These are phyloP conservation scores for Nicotiana noctiflora DNA, from an alignment of 257 asterid species.

Conservation along the genomic window DNA sequence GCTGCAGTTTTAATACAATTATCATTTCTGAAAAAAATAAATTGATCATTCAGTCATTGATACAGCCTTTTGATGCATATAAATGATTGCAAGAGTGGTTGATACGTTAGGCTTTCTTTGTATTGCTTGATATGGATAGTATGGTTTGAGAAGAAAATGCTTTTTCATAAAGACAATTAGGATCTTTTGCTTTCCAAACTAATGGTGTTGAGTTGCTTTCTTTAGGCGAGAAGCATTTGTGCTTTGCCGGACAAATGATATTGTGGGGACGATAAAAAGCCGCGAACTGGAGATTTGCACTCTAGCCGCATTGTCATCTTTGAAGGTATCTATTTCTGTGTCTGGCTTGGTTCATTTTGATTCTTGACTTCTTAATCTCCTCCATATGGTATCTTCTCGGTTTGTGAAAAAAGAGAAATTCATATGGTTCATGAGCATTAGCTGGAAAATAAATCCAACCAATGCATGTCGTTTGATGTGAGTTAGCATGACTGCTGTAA, in stretches of 20 bases:
- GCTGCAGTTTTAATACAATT: too few relatives aligned
- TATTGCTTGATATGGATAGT: slow-evolving; percentile 7
- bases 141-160: neutral
- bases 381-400: neutral
- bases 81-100: neutral
- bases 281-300: slow-evolving; percentile 67
- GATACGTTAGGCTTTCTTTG: neutral
- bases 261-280: slow-evolving; percentile 33
- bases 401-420: neutral
- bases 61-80: neutral
- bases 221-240: slow-evolving; percentile 70
- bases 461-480: neutral
- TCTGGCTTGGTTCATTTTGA: neutral
- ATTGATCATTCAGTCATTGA: neutral
- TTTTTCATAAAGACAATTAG: neutral
- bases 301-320: slow-evolving; percentile 64
- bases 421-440: neutral
- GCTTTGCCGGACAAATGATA: slow-evolving; percentile 55
- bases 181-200: neutral
- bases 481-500: neutral
- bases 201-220: neutral
- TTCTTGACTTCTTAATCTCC: neutral
- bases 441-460: neutral
- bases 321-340: slow-evolving; percentile 38
- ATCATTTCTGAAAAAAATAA: too few relatives aligned